Percentiles rank a stretch among this genome's conserved stretches.
These are phyloP conservation scores for Neltuma alba DNA, from an alignment of 306 rosid genomes.

Conservation along the genomic window DNA sequence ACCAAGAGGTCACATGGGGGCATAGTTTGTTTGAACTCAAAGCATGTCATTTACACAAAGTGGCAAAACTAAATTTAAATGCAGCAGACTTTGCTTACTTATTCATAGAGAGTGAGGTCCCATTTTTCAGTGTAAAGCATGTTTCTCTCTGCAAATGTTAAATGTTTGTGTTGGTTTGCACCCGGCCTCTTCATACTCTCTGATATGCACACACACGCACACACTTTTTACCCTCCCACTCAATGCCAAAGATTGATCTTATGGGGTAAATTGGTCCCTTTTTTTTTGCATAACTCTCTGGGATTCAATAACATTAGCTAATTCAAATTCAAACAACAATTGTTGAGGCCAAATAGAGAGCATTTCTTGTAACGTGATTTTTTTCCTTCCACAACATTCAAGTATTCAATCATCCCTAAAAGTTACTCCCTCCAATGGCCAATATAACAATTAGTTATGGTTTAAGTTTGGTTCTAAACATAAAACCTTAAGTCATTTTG, in stretches of 20 bases:
- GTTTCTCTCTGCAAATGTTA: not conserved
- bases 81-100: slow-evolving; percentile 17
- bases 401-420: not conserved
- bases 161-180: slow-evolving; percentile 18
- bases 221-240: not conserved
- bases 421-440: too few relatives aligned
- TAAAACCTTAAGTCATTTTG: too few relatives aligned
- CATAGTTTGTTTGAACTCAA: slow-evolving; percentile 46
- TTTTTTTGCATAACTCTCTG: not conserved
- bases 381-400: not conserved
- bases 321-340: not conserved
- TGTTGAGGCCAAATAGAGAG: not conserved
- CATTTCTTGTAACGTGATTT: too few relatives aligned
- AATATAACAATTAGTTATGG: too few relatives aligned
- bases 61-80: slow-evolving; percentile 47
- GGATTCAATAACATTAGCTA: not conserved
- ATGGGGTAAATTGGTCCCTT: not conserved
- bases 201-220: not conserved
- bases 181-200: slow-evolving; percentile 6
- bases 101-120: slow-evolving; percentile 37
- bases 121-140: slow-evolving; percentile 31
- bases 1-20: slow-evolving; percentile 47
- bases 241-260: not conserved
- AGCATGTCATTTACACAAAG: slow-evolving; percentile 35
- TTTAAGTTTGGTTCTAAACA: too few relatives aligned